phyloP scores from a whole-genome alignment of 2,329 filamentous ascomycete genomes.

The Cadophora sp. region DNA sequence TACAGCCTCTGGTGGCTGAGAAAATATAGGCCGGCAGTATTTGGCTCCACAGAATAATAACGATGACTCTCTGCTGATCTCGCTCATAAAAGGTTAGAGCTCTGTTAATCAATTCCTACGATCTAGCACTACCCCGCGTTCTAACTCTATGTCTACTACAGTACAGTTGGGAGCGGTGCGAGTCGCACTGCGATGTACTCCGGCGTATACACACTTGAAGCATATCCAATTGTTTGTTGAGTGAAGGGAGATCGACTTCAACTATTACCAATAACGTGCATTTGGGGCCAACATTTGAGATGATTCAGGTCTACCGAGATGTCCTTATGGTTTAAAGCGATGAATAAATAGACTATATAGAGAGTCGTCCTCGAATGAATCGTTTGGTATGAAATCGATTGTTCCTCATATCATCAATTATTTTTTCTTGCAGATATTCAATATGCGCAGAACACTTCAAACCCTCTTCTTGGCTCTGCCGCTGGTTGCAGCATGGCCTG shows the following conservation, averaged over 20 bases:
- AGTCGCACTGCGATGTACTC: neutral
- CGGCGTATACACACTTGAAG: neutral
- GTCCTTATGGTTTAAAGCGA: neutral
- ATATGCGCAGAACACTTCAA: constrained; percentile 4
- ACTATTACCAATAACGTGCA: neutral
- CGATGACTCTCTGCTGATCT: neutral
- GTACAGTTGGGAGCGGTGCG: neutral
- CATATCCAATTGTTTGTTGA: neutral
- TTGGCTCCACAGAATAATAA: neutral
- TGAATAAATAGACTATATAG: neutral
- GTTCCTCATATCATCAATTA: neutral
- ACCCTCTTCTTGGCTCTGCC: neutral
- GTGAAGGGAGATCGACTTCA: neutral
- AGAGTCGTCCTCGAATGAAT: neutral
- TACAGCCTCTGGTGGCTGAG: neutral
- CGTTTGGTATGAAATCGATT: too few relatives aligned
- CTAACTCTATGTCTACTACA: neutral
- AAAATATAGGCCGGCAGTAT: neutral
- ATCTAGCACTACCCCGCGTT: constrained; percentile 5
- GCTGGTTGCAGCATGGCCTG: constrained; percentile 5
- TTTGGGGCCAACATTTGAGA: neutral
- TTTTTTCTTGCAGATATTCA: neutral
- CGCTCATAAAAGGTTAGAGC: neutral
- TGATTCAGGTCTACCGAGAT: neutral
- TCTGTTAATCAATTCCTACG: neutral